Conservation (phyloP, 1,139 yeast species). For the Suhomyces wounanorum region DNA sequence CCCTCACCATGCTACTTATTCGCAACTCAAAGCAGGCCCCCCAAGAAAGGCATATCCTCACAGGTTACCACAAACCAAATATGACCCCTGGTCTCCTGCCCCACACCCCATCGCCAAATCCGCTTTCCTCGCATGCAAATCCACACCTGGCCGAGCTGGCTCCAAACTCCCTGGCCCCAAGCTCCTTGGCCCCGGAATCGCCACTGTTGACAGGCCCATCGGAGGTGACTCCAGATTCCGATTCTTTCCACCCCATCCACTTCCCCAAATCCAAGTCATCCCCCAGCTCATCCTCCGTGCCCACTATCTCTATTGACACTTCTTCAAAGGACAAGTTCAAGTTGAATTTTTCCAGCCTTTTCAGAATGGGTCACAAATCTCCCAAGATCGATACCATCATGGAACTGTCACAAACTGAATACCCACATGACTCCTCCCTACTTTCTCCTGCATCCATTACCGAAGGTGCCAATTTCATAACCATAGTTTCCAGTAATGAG, state of each 20-base stretch:
- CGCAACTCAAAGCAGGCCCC: constrained; percentile 9
- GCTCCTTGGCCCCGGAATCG: neutral
- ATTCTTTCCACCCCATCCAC: neutral
- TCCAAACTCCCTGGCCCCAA: neutral
- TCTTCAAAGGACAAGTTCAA: constrained; percentile 9
- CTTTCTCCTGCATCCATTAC: constrained; percentile 15
- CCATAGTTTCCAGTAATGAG: constrained; percentile 17
- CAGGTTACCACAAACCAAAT: neutral
- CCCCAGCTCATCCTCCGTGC: neutral
- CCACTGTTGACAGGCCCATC: neutral
- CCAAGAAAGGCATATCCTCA: constrained; percentile 5
- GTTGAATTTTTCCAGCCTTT: constrained; percentile 16
- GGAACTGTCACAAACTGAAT: neutral
- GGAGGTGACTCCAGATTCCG: neutral
- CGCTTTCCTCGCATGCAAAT: neutral
- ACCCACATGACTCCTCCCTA: neutral
- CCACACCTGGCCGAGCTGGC: neutral
- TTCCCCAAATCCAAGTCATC: neutral
- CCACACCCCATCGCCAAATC: neutral
- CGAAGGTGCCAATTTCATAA: constrained; percentile 18
- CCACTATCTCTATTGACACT: neutral
- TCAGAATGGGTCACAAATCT: constrained; percentile 13
- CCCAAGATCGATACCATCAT: neutral
- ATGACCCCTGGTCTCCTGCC: neutral
- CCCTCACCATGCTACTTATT: constrained; percentile 8